These are phyloP conservation scores for Salix udensis DNA, from an alignment of 345 rosid species.

Conservation along the genomic window DNA sequence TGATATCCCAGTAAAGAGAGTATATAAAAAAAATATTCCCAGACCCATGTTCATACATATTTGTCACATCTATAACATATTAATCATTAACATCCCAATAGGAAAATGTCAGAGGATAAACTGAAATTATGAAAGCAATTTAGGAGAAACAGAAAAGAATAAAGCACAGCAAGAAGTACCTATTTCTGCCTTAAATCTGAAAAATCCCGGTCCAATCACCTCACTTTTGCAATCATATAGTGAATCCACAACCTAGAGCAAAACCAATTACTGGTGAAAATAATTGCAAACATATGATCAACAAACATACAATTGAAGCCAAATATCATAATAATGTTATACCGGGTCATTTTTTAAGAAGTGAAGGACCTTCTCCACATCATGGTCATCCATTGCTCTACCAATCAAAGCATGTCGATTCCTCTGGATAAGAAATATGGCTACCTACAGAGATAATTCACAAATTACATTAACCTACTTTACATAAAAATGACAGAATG, in stretches of 20 bases:
- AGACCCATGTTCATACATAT: too few relatives aligned
- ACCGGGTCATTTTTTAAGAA: slow-evolving; percentile 86
- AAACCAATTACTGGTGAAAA: slow-evolving; percentile 8
- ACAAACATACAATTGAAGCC: not conserved
- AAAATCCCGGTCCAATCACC: slow-evolving; percentile 99
- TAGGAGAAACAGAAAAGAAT: not conserved
- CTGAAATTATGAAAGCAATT: too few relatives aligned
- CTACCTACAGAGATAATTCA: slow-evolving; percentile 51
- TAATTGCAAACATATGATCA: not conserved
- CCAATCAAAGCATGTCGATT: slow-evolving; percentile 97
- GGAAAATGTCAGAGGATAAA: too few relatives aligned
- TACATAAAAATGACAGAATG: not conserved
- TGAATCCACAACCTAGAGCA: slow-evolving; percentile 82
- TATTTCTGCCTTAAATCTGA: slow-evolving; percentile 96
- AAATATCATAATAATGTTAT: slow-evolving; percentile 22
- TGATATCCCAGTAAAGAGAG: not conserved
- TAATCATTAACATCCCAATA: too few relatives aligned
- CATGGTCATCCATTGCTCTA: slow-evolving; percentile 95
- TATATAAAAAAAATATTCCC: not conserved
- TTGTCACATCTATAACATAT: too few relatives aligned
- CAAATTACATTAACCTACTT: too few relatives aligned
- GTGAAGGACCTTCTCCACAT: slow-evolving; percentile 82
- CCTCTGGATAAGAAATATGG: slow-evolving; percentile 95
- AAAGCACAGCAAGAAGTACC: slow-evolving; percentile 40
- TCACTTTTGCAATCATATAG: slow-evolving; percentile 97